phyloP scores from a whole-genome alignment of 2,329 filamentous ascomycete species.

The Ophiostoma montium region DNA sequence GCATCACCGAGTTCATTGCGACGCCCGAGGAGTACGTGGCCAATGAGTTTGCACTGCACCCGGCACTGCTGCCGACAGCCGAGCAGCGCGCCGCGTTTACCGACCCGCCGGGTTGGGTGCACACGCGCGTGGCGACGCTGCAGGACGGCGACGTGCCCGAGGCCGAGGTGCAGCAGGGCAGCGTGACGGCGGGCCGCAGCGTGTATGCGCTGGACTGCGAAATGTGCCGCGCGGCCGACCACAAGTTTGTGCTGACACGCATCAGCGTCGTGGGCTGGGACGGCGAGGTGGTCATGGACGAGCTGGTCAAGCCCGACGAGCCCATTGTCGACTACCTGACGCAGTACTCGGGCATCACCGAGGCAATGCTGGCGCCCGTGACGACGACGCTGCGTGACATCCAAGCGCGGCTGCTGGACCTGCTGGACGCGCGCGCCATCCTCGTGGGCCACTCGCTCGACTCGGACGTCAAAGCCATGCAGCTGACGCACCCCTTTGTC shows the following conservation, averaged over 20 bases:
- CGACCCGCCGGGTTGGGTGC: conserved; percentile 63
- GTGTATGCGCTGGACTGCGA: conserved; percentile 85
- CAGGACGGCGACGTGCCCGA: conserved; percentile 57
- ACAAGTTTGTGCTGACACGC: conserved; percentile 70
- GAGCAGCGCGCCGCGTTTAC: conserved; percentile 39
- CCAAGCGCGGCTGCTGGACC: conserved; percentile 57
- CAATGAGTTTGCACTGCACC: conserved; percentile 76
- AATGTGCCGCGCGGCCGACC: conserved; percentile 82
- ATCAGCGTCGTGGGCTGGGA: conserved; percentile 82
- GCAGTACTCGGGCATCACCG: conserved; percentile 81
- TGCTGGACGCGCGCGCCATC: conserved; percentile 60
- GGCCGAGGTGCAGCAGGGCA: conserved; percentile 60
- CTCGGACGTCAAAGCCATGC: conserved; percentile 70
- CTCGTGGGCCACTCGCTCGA: conserved; percentile 72
- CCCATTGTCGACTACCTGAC: conserved; percentile 92
- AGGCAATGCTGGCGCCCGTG: conserved; percentile 65
- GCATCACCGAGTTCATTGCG: conserved; percentile 67
- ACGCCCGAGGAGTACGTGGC: conserved; percentile 60
- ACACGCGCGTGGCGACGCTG: conserved; percentile 54
- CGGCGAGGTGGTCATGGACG: conserved; percentile 68
- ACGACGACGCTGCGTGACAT: conserved; percentile 76
- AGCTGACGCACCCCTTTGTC: conserved; percentile 80
- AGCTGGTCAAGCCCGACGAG: conserved; percentile 78
- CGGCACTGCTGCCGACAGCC: conserved; percentile 48
- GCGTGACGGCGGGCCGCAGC: conserved; percentile 67